Conservation (phyloP, 768 basidiomycete species). For the Tylopilus intermedius region DNA sequence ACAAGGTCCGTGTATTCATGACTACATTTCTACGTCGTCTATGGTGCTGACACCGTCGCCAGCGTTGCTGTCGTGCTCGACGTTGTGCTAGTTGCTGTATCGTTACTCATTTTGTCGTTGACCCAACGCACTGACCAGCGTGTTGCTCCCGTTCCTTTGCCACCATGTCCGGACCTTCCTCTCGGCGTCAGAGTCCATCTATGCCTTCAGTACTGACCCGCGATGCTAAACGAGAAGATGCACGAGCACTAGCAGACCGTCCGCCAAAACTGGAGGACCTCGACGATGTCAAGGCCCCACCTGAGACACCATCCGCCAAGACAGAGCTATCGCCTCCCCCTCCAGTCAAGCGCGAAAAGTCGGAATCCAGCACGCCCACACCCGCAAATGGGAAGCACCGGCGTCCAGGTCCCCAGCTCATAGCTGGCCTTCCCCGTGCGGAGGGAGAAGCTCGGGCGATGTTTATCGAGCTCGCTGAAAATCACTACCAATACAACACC, state of each 20-base stretch:
- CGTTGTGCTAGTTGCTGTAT: slow-evolving; percentile 18
- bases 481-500: slow-evolving; percentile 83
- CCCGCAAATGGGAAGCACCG: slow-evolving; percentile 32
- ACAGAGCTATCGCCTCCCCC: slow-evolving; percentile 30
- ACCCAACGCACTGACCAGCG: slow-evolving; percentile 15
- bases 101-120: slow-evolving; percentile 23
- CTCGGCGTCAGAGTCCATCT: slow-evolving; percentile 28
- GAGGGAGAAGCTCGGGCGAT: slow-evolving; percentile 64
- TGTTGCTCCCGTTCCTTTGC: slow-evolving; percentile 14
- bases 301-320: slow-evolving; percentile 26
- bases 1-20: slow-evolving; percentile 20
- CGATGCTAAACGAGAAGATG: slow-evolving; percentile 14
- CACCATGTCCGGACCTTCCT: slow-evolving; percentile 29
- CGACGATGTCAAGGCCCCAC: slow-evolving; percentile 24
- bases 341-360: slow-evolving; percentile 29
- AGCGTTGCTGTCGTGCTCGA: slow-evolving; percentile 16
- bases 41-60: slow-evolving; percentile 13
- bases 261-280: slow-evolving; percentile 19
- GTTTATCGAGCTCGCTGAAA: slow-evolving; percentile 69
- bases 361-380: slow-evolving; percentile 34
- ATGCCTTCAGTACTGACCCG: slow-evolving; percentile 7
- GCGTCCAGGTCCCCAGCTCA: slow-evolving; percentile 56
- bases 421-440: slow-evolving; percentile 75
- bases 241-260: slow-evolving; percentile 4
- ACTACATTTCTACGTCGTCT: slow-evolving; percentile 1